Evolutionary conservation across 2,329 filamentous ascomycete genomes (phyloP).

Genomic region (Nemania diffusa): DNA sequence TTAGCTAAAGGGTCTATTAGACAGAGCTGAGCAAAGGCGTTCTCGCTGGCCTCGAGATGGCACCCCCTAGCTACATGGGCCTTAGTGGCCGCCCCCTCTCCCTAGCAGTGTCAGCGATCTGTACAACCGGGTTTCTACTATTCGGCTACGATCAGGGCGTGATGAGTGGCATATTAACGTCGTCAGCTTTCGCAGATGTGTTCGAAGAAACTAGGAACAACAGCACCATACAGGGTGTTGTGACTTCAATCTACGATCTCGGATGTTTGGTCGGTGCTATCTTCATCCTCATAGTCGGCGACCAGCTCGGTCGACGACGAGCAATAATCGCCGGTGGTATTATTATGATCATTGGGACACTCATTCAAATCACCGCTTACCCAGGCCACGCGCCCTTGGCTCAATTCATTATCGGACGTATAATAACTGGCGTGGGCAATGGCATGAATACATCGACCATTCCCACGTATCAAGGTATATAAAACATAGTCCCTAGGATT

Average conservation of each 20-base stretch:
- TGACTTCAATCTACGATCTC: constrained; percentile 61
- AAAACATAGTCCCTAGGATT: background rate
- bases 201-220: constrained; percentile 57
- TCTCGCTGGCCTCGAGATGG: constrained; percentile 52
- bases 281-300: constrained; percentile 63
- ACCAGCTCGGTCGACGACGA: constrained; percentile 60
- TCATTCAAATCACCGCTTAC: constrained; percentile 62
- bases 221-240: constrained; percentile 59
- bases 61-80: constrained; percentile 66
- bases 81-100: constrained; percentile 67
- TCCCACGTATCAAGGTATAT: constrained; percentile 57
- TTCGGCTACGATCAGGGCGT: constrained; percentile 55
- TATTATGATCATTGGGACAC: constrained; percentile 65
- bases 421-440: constrained; percentile 64
- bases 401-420: constrained; percentile 60
- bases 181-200: constrained; percentile 59
- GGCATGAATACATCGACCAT: constrained; percentile 61
- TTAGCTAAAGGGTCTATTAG: background rate
- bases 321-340: constrained; percentile 67
- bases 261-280: constrained; percentile 59
- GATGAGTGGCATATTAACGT: constrained; percentile 65
- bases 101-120: constrained; percentile 68
- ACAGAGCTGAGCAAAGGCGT: constrained; percentile 22
- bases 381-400: constrained; percentile 48
- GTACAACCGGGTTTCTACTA: constrained; percentile 71